These are phyloP conservation scores for Delonix regia DNA, from an alignment of 306 rosid species.

Conservation along the genomic window DNA sequence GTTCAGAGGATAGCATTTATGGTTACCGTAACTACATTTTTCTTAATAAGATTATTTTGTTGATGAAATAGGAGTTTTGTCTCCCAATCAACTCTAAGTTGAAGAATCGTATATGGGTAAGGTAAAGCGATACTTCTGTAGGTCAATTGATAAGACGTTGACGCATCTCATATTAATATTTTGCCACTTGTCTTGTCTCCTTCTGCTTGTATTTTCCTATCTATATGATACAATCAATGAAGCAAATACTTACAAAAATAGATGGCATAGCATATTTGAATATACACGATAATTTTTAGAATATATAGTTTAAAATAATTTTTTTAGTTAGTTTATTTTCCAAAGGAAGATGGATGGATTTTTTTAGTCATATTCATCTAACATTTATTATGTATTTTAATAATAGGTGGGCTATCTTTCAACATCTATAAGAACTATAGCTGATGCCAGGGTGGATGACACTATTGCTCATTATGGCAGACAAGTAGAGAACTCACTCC, in stretches of 20 bases:
- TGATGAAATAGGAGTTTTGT: constrained; percentile 91
- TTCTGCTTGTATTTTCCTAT: constrained; percentile 4
- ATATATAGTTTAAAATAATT: constrained; percentile 8
- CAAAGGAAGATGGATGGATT: constrained; percentile 26
- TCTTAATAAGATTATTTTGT: constrained; percentile 74
- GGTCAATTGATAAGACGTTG: constrained; percentile 5
- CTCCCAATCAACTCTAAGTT: constrained; percentile 85
- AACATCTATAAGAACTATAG: constrained; percentile 93
- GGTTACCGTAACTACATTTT: constrained; percentile 10
- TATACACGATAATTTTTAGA: not conserved
- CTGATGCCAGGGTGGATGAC: constrained; percentile 97
- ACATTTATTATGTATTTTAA: constrained; percentile 37
- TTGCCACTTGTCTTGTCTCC: constrained; percentile 23
- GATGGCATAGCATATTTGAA: constrained; percentile 23
- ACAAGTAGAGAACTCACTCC: constrained; percentile 75
- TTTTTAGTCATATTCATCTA: constrained; percentile 1
- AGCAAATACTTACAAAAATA: not conserved
- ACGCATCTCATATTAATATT: constrained; percentile 25
- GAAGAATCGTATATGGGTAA: constrained; percentile 79
- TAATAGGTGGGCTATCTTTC: constrained; percentile 88
- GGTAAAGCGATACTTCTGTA: constrained; percentile 53
- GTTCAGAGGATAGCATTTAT: constrained; percentile 16
- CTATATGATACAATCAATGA: not conserved
- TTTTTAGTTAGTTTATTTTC: constrained; percentile 20
- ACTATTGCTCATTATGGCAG: constrained; percentile 68